Evolutionary conservation across 192 early-diverging fungal species (phyloP).

Genomic region (Coemansia sp.): DNA sequence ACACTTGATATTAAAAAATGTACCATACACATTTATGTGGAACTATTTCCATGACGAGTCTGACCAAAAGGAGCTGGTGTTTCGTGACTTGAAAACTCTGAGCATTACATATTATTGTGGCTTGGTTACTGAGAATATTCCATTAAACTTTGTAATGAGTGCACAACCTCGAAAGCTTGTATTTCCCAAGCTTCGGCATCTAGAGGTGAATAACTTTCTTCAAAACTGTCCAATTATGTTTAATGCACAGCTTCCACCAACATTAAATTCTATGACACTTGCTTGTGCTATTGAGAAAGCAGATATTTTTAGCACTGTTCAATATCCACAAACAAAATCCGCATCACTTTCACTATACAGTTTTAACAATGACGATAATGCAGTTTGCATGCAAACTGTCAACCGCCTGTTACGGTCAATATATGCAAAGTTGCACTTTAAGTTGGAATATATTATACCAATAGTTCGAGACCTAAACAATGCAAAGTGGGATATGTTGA

Average conservation of each 20-base stretch:
- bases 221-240: slow-evolving; percentile 10
- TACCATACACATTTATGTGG: not conserved
- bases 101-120: not conserved
- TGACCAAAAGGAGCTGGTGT: not conserved
- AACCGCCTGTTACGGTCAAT: not conserved
- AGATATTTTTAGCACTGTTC: not conserved
- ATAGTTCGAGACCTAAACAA: not conserved
- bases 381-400: not conserved
- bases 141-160: not conserved
- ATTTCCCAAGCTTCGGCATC: slow-evolving; percentile 8
- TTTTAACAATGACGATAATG: not conserved
- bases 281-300: not conserved
- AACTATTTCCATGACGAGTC: not conserved
- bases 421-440: not conserved
- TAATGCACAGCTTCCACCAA: not conserved
- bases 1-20: not conserved
- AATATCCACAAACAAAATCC: not conserved
- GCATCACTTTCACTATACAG: not conserved
- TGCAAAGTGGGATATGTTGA: not conserved
- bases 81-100: not conserved
- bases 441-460: not conserved
- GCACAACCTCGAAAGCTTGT: not conserved
- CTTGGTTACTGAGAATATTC: not conserved
- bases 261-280: not conserved
- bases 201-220: not conserved